Conservation (phyloP, 331 rosid genomes). For the Malus hybrid region DNA sequence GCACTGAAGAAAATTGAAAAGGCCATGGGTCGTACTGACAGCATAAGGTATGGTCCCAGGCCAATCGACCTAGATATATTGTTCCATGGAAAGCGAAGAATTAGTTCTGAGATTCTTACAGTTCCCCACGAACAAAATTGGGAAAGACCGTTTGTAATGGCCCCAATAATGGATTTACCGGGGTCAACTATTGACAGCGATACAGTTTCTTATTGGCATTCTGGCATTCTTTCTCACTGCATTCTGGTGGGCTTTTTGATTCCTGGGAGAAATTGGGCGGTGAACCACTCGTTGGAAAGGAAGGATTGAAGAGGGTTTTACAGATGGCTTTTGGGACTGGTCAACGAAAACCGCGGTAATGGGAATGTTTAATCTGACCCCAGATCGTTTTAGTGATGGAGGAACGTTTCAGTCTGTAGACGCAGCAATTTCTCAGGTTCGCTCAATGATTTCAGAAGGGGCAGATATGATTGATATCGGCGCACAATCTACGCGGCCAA, state of each 20-base stretch:
- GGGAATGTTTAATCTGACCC: conserved; percentile 89
- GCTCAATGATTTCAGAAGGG: conserved; percentile 65
- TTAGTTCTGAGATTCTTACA: conserved; percentile 53
- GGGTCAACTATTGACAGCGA: conserved; percentile 62
- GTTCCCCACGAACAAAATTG: conserved; percentile 87
- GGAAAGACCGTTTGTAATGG: conserved; percentile 94
- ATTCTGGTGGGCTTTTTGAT: conserved; percentile 47
- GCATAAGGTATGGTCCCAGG: conserved; percentile 88
- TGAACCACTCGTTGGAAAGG: conserved; percentile 65
- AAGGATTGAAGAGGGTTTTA: conserved; percentile 75
- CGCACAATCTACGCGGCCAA: conserved; percentile 81
- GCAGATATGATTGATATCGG: conserved; percentile 93
- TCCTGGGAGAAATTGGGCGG: conserved; percentile 78
- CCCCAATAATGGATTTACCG: conserved; percentile 75
- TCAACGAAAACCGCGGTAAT: conserved; percentile 59
- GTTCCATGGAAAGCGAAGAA: conserved; percentile 67
- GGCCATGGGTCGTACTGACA: conserved; percentile 58
- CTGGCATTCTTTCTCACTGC: conserved; percentile 79
- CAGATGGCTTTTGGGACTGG: conserved; percentile 67
- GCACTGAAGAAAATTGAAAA: conserved; percentile 70
- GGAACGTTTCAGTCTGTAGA: conserved; percentile 62
- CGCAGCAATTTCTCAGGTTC: conserved; percentile 64
- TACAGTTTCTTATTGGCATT: conserved; percentile 71
- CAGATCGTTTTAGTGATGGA: conserved; percentile 92
- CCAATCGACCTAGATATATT: conserved; percentile 84